Conservation (phyloP, 345 rosid genomes). For the Dipteronia sinensis region DNA sequence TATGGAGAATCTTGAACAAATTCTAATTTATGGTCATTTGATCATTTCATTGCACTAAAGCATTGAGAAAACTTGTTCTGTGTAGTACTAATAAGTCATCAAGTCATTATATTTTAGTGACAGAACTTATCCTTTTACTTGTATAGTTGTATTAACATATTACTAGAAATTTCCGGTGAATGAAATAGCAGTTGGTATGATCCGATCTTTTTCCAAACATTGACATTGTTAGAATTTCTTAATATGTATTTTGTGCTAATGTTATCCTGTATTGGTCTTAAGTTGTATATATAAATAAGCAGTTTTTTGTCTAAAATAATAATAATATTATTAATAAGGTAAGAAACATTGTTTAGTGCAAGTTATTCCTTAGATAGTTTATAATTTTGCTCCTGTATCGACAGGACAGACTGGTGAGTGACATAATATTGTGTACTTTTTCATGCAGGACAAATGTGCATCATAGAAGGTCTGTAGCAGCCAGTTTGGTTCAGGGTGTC, state of each 20-base stretch:
- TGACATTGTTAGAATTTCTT: too few relatives aligned
- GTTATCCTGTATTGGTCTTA: neutral
- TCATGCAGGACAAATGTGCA: slow-evolving; percentile 62
- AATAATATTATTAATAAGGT: neutral
- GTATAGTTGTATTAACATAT: neutral
- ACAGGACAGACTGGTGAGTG: neutral
- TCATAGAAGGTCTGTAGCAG: slow-evolving; percentile 73
- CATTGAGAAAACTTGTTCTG: neutral
- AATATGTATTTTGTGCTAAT: neutral
- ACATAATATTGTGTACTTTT: neutral
- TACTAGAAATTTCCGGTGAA: neutral
- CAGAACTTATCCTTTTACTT: neutral
- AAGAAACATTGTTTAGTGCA: neutral
- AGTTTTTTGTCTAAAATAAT: neutral
- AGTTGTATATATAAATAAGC: neutral
- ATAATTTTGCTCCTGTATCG: neutral
- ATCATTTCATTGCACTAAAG: neutral
- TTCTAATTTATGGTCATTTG: neutral
- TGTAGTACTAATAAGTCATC: neutral
- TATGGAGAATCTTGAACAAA: neutral
- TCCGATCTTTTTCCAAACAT: too few relatives aligned
- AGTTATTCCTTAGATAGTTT: neutral
- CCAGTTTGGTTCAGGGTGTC: slow-evolving; percentile 82
- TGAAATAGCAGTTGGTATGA: neutral
- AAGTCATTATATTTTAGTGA: neutral